Evolutionary conservation across 768 basidiomycete species (phyloP).

Genomic region (Pleurotus salmoneostramineus): DNA sequence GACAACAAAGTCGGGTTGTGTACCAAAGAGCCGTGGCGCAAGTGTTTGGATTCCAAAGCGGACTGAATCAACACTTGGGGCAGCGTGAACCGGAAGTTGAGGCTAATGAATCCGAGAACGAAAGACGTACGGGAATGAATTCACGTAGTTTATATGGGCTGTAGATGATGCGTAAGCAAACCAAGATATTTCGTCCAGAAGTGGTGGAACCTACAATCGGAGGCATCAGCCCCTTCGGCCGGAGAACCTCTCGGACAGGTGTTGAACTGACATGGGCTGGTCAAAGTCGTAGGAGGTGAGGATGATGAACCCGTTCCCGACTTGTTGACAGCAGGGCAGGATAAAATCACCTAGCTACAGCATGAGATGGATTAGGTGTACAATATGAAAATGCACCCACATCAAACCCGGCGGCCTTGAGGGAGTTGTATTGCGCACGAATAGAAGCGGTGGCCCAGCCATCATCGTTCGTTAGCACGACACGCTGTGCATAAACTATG

Average conservation of each 20-base stretch:
- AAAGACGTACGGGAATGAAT: conserved; percentile 27
- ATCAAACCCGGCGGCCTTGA: conserved; percentile 30
- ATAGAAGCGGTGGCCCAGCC: conserved; percentile 40
- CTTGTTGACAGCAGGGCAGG: conserved; percentile 39
- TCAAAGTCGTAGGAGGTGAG: conserved; percentile 26
- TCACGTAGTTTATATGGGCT: conserved; percentile 33
- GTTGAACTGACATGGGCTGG: conserved; percentile 40
- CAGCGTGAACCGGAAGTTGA: not conserved
- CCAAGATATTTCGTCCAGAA: not conserved
- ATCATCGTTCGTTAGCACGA: conserved; percentile 25
- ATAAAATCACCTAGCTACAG: conserved; percentile 36
- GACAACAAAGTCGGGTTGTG: conserved; percentile 39
- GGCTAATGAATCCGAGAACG: no score
- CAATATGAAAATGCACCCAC: conserved; percentile 16
- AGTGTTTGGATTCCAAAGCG: conserved; percentile 42
- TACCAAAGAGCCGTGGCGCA: conserved; percentile 34
- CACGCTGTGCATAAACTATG: not conserved
- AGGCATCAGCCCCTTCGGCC: conserved; percentile 35
- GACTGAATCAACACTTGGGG: conserved; percentile 24
- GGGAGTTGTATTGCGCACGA: conserved; percentile 30
- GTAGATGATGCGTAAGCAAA: not conserved
- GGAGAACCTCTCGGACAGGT: conserved; percentile 43
- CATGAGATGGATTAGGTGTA: not conserved
- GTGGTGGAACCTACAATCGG: conserved; percentile 25
- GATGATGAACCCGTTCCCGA: conserved; percentile 43